phyloP scores from a whole-genome alignment of 2,329 filamentous ascomycete species.

The Apiospora pterosperma region DNA sequence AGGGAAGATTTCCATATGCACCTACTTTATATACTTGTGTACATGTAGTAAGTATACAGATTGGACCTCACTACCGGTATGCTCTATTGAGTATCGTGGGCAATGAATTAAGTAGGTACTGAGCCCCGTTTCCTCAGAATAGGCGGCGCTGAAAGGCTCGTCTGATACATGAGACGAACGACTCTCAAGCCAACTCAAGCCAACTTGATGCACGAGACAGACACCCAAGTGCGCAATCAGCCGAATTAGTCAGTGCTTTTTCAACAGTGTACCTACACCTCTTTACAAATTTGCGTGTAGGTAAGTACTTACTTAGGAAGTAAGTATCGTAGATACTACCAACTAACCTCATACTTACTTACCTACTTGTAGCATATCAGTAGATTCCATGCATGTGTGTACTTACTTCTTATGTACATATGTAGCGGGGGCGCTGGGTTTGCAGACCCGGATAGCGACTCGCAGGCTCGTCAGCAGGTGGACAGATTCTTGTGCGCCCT shows the following conservation, averaged over 20 bases:
- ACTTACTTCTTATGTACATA: too few species aligned
- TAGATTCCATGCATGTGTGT: too few species aligned
- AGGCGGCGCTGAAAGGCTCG: not conserved
- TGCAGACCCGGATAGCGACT: not conserved
- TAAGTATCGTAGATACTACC: too few species aligned
- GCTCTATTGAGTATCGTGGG: not conserved
- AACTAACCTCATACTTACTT: too few species aligned
- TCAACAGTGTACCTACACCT: not conserved
- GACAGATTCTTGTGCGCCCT: not conserved
- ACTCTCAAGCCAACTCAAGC: not conserved
- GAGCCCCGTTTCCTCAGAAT: not conserved
- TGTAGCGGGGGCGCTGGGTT: not conserved
- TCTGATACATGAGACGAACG: not conserved
- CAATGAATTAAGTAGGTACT: not conserved
- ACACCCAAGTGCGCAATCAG: not conserved
- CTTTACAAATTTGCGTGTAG: too few species aligned
- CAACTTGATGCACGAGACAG: not conserved
- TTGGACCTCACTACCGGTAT: too few species aligned
- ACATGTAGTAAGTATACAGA: not conserved
- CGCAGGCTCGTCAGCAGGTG: not conserved
- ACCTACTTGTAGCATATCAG: too few species aligned
- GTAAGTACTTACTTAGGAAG: too few species aligned
- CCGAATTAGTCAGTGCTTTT: not conserved
- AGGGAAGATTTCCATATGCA: not conserved
- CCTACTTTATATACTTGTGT: not conserved